Base-by-base conservation (phyloP, 139 green algal genomes). In the Mychonastes homosphaera region DNA sequence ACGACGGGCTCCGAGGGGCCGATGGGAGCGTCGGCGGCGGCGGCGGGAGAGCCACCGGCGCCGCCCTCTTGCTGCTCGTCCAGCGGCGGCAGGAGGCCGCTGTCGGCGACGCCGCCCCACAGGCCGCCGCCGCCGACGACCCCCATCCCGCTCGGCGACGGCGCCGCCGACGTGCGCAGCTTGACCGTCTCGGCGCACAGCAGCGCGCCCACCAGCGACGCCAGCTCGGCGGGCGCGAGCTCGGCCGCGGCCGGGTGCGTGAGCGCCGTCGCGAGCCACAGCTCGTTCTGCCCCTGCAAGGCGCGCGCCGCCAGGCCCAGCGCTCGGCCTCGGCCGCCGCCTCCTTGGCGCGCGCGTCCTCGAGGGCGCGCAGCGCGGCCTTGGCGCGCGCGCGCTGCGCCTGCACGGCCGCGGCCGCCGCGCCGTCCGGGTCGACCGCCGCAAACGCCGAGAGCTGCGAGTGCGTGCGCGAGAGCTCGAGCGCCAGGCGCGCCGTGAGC, bases 211-310 rank as follows among this genome's bases (percentile, higher is more conserved):
- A 84, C 33, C 26, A 87, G 45, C 2, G 64, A 82, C 5, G 78
- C 84, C 56, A 94, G 77, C 64, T 80, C 58, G 3, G 79, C 61
- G 2, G 73, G 58, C 1, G 28, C 68, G 51, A 91, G 62, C 6
- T 51, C 35, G 47, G 82, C 62, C 4, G 85, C 54, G 1, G 47
- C 69, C 2, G 70, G 58, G 52, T 87, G 71, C 9, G 75, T 87
- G 19, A 94, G 70, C 23, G 75, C 82, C 41, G 81, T 62, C 16
- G 86, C 86, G 67, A 95, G 74, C 87, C 87, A 95, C 45, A 95
- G 75, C 74, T 95, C 84, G 56, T 95, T 94, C 27, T 76, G 70
- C 27, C 79, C 74, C 56, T 78, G 74, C 16, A 94, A 62, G 63
- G 83, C 68, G 9, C 86, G 67, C 0, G 80, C 75, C 10, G 87